Base-by-base conservation (phyloP, 805 yeast genomes). In the Zygotorulaspora danielsina region DNA sequence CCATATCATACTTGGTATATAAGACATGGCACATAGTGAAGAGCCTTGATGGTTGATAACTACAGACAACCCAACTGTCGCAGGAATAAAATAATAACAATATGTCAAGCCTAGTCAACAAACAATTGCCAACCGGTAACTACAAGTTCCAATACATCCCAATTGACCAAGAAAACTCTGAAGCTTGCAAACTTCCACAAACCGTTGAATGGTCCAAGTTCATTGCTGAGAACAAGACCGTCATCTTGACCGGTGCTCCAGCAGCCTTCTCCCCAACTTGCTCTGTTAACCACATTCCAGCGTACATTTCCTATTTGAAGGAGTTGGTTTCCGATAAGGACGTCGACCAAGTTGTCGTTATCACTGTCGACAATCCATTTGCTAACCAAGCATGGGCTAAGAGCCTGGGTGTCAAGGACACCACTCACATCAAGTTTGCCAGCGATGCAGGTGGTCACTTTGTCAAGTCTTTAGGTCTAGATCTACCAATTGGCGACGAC, bases 181-280 rank as follows among this genome's bases (percentile, higher is more conserved):
- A 48, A 26, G 53, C 61, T 20, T 58, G 63, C 45, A 55, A 53
- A 37, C 21, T 55, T 36, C 56, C 66, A 32, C 51, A 51, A 19
- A 43, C 55, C 20, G 42, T 45, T 7, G 44, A 52, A 9, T 55
- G 64, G 49, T 36, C 49, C 20, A 50, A 55, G 31, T 60, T 62
- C 33, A 40, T 51, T 4, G 47, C 48, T n/a, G 55, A 54, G 17
- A 47, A 56, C 55, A 76, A 78, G 68, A 78, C 71, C 53, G 76
- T 81, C 21, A 77, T 84, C 30, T 67, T 84, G 51, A 85, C 86
- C 21, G 72, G 83, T 43, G 88, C 84, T 22, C 93, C 94, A 46
- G 94, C 89, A 46, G 93, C 95, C 8, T 85, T 84, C 71, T 84
- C 95, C 19, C 94, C 90, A 41, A 78, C 90, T 6, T 84, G 93